Percentiles rank a stretch among this genome's conserved stretches.
Conservation (phyloP, 2,329 filamentous ascomycete species). For the Pseudocercospora vitis region DNA sequence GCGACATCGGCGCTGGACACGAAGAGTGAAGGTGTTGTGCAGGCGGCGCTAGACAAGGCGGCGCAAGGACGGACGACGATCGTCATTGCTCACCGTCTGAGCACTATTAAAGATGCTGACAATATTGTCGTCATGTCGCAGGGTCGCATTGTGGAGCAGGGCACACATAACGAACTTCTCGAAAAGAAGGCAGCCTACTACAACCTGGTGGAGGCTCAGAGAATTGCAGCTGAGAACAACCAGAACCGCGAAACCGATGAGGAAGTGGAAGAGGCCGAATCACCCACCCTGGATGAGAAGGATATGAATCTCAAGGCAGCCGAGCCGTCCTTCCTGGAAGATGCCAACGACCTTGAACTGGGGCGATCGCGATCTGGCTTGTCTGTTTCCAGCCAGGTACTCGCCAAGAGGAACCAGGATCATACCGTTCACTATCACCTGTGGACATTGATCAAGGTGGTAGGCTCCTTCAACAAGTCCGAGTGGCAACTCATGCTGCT, state of each 20-base stretch:
- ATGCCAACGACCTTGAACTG: conserved; percentile 64
- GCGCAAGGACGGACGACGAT: conserved; percentile 88
- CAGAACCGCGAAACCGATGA: conserved; percentile 55
- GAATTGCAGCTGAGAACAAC: conserved; percentile 65
- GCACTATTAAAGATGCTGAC: conserved; percentile 89
- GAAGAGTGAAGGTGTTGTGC: conserved; percentile 90
- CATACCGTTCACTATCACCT: conserved; percentile 60
- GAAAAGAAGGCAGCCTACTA: conserved; percentile 71
- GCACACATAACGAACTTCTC: conserved; percentile 78
- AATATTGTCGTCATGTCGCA: conserved; percentile 92
- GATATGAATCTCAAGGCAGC: conserved; percentile 29
- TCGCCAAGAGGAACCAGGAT: conserved; percentile 52
- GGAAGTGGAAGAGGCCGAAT: conserved; percentile 30
- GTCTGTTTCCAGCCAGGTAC: conserved; percentile 67
- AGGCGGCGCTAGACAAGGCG: conserved; percentile 85
- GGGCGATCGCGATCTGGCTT: conserved; percentile 54
- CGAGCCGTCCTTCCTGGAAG: conserved; percentile 44
- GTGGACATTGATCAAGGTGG: conserved; percentile 75
- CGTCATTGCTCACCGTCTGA: conserved; percentile 91
- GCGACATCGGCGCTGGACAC: conserved; percentile 93
- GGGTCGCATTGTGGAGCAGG: conserved; percentile 88
- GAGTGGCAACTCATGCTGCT: conserved; percentile 72
- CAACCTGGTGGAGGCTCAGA: conserved; percentile 83
- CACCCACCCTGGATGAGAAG: conserved; percentile 31
- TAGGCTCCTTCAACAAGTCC: conserved; percentile 72